Base-by-base conservation (phyloP, 345 rosid species). In the Pugionium dolabratum region DNA sequence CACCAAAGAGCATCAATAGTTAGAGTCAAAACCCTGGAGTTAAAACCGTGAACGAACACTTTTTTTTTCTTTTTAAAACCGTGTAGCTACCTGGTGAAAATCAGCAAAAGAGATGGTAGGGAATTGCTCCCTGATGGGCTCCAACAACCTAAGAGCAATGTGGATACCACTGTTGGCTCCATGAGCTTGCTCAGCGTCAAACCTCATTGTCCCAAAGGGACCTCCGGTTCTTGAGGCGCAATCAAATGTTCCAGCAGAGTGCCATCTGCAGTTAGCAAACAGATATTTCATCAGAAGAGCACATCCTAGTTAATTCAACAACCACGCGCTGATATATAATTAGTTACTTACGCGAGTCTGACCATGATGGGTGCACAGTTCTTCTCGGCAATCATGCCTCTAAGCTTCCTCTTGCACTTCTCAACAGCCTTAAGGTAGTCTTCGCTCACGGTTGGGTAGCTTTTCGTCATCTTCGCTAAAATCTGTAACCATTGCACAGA, bases 341-440 rank as follows among this genome's bases (percentile, higher is more conserved):
- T 5, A 25, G 46, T 9, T 4, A 66, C 85, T 35, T 82, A 94
- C 96, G 96, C 99, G 40, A 94, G 36, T 54, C 99, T 88, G 62
- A 94, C 95, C 89, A 94, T 90, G 77, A 94, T 53, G 1, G 99
- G 99, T 69, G 97, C 99, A 52, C 99, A 90, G 71, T 78, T 79
- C 83, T 90, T 94, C 74, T 88, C 95, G 28, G 97, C 89, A 69
- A 94, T 90, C 67, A 88, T 36, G 9, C 88, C 97, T 57, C 96
- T 83, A 39, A 94, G 92, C 85, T 86, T 94, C 79, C 65, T 86
- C 89, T 71, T 94, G 42, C 84, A 80, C 75, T 90, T 94, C 66
- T 86, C 92, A 5, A 94, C 55, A 9, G 86, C 89, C 84, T 86
- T 88, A 59, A 54, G 36, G 84, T 94, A 94, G 10, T 88, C 97